Evolutionary conservation across 2,329 filamentous ascomycete species (phyloP).

Genomic region (Simplicillium sp.): DNA sequence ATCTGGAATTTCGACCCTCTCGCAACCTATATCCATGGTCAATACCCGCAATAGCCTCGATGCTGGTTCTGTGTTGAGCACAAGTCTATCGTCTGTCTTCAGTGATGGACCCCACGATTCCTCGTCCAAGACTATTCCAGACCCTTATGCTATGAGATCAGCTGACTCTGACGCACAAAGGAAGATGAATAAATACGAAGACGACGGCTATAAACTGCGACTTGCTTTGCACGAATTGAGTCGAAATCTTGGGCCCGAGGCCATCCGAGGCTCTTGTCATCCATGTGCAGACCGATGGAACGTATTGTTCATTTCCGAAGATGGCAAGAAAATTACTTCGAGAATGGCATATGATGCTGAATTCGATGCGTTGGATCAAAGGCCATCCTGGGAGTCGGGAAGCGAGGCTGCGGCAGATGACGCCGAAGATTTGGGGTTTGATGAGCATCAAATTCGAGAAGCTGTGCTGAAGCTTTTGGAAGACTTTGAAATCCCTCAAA

Average conservation of each 20-base stretch:
- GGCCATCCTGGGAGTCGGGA: slow-evolving; percentile 52
- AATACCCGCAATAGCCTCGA: slow-evolving; percentile 49
- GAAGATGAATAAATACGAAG: slow-evolving; percentile 44
- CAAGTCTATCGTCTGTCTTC: slow-evolving; percentile 61
- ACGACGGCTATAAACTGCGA: slow-evolving; percentile 56
- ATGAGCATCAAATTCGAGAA: slow-evolving; percentile 72
- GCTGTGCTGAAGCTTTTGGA: slow-evolving; percentile 73
- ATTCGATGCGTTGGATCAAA: slow-evolving; percentile 32
- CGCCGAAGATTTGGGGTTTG: slow-evolving; percentile 60
- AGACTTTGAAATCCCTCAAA: slow-evolving; percentile 71
- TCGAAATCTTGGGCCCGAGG: slow-evolving; percentile 54
- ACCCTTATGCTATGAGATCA: slow-evolving; percentile 44
- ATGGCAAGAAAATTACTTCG: slow-evolving; percentile 60
- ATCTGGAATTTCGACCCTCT: slow-evolving; percentile 60
- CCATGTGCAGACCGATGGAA: slow-evolving; percentile 79
- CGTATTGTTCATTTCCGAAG: slow-evolving; percentile 66
- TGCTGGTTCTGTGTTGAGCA: slow-evolving; percentile 61
- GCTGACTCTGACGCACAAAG: slow-evolving; percentile 33
- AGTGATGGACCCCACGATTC: slow-evolving; percentile 58
- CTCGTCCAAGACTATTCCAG: slow-evolving; percentile 35
- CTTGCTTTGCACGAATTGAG: slow-evolving; percentile 63
- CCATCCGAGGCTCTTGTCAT: slow-evolving; percentile 58
- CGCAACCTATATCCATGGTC: slow-evolving; percentile 55
- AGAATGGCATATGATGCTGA: slow-evolving; percentile 67
- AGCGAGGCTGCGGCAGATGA: slow-evolving; percentile 55